These are phyloP conservation scores for Aotearoamyces nothofagi DNA, from an alignment of 2,329 filamentous ascomycete species.

Conservation along the genomic window DNA sequence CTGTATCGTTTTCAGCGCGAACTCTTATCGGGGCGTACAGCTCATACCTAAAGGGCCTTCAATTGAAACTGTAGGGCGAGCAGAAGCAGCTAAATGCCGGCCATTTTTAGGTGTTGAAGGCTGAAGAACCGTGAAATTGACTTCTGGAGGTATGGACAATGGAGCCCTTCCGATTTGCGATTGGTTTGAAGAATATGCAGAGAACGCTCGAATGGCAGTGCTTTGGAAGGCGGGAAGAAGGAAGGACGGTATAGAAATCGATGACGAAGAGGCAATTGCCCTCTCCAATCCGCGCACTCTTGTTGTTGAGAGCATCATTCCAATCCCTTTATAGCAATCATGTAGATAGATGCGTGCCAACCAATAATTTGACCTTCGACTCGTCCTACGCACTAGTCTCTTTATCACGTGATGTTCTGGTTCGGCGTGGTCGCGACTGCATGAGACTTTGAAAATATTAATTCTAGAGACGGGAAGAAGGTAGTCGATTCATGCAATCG, in stretches of 20 bases:
- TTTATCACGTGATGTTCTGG: background rate
- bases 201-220: slow-evolving; percentile 43
- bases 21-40: background rate
- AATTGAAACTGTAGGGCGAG: slow-evolving; percentile 55
- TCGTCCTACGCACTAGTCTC: background rate
- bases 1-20: slow-evolving; percentile 25
- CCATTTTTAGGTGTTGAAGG: slow-evolving; percentile 21
- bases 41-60: slow-evolving; percentile 62
- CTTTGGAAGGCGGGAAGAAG: slow-evolving; percentile 56
- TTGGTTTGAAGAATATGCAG: slow-evolving; percentile 44
- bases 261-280: slow-evolving; percentile 31
- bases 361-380: slow-evolving; percentile 1
- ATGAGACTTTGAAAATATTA: background rate
- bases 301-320: slow-evolving; percentile 49
- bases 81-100: slow-evolving; percentile 30
- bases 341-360: no score
- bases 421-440: background rate
- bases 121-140: slow-evolving; percentile 59
- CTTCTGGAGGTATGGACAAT: slow-evolving; percentile 69
- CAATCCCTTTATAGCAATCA: no score
- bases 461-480: background rate
- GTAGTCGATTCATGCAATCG: no score
- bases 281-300: slow-evolving; percentile 44
- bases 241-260: slow-evolving; percentile 50
- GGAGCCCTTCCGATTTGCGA: slow-evolving; percentile 81